Evolutionary conservation across 345 rosid genomes (phyloP).

Genomic region (Moringa oleifera): DNA sequence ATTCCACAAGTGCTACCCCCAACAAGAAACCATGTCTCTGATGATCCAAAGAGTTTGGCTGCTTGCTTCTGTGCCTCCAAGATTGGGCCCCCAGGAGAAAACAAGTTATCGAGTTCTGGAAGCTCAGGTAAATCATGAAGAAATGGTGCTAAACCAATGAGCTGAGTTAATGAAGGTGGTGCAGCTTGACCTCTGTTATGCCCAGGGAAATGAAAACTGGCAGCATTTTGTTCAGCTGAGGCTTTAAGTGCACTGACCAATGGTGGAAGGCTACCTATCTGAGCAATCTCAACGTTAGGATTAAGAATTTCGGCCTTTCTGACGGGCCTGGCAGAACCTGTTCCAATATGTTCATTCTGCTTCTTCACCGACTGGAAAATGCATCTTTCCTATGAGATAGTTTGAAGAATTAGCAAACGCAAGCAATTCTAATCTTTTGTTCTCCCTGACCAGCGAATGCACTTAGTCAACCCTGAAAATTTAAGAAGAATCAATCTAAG

Average conservation of each 20-base stretch:
- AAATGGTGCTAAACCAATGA: slow-evolving; percentile 48
- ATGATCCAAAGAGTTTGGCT: slow-evolving; percentile 48
- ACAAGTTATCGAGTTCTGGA: slow-evolving; percentile 38
- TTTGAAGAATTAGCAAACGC: too few species aligned
- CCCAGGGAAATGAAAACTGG: slow-evolving; percentile 63
- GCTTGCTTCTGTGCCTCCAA: slow-evolving; percentile 55
- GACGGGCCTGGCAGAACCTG: too few species aligned
- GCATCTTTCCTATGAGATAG: too few species aligned
- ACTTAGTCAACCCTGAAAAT: too few species aligned
- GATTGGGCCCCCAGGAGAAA: slow-evolving; percentile 34
- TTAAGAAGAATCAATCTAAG: too few species aligned
- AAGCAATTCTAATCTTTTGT: too few species aligned
- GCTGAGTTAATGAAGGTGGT: slow-evolving; percentile 38
- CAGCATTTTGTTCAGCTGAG: slow-evolving; percentile 40
- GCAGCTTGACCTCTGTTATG: slow-evolving; percentile 63
- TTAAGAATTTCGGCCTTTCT: too few species aligned
- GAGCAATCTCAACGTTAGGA: too few species aligned
- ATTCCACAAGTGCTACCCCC: slow-evolving; percentile 67
- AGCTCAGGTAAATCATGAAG: slow-evolving; percentile 55
- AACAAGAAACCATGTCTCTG: slow-evolving; percentile 60
- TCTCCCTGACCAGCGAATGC: too few species aligned
- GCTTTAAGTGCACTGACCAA: slow-evolving; percentile 44
- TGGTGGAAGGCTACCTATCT: slow-evolving; percentile 22
- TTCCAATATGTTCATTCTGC: too few species aligned
- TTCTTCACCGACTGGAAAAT: too few species aligned